Base-by-base conservation (phyloP, 2,329 filamentous ascomycete genomes). In the Colletotrichum magnum region DNA sequence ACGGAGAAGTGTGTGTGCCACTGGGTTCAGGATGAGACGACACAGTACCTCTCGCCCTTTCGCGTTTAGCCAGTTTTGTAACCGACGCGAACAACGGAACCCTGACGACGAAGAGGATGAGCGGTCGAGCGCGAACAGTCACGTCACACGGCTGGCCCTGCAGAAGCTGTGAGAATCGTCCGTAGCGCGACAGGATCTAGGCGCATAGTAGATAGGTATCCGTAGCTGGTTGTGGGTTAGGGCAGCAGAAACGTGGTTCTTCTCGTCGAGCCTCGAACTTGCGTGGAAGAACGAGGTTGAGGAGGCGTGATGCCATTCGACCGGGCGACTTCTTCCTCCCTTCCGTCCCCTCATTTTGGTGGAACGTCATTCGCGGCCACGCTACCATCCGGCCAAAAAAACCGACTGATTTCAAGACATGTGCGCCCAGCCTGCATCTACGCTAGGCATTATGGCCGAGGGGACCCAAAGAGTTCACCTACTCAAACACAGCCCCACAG, bases 341-440 rank as follows among this genome's bases (percentile, higher is more conserved):
- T 28, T 28, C 41, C 51, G 13, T 18, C 9, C 28, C n/a, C 32
- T 36, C 32, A 2, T 36, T 53, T 26, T 21, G 26, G 53, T 54
- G 65, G 18, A 64, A 58, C 60, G 57, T 39, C 26, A 24, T 21
- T 16, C 39, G 21, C n/a, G 32, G 45, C 41, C 41, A 43, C 58
- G 53, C 47, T 41, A 16, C 39, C 51, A 48, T 28, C 65, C 60
- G 65, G 32, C 32, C 32, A 36, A 32, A 36, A n/a, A 58, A 54
- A 51, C 60, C 54, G 50, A 56, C 54, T 54, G 61, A 69, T 60
- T 51, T 41, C 21, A 51, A 54, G 47, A 68, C 47, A 58, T 58
- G 32, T 24, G 9, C 24, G 10, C 32, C 15, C 36, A 41, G 47
- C 21, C 32, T 6, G 32, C 32, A 36, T 36, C 32, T 36, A 36